Conservation (phyloP, 2,329 filamentous ascomycete species). For the Cercospora beticola region DNA sequence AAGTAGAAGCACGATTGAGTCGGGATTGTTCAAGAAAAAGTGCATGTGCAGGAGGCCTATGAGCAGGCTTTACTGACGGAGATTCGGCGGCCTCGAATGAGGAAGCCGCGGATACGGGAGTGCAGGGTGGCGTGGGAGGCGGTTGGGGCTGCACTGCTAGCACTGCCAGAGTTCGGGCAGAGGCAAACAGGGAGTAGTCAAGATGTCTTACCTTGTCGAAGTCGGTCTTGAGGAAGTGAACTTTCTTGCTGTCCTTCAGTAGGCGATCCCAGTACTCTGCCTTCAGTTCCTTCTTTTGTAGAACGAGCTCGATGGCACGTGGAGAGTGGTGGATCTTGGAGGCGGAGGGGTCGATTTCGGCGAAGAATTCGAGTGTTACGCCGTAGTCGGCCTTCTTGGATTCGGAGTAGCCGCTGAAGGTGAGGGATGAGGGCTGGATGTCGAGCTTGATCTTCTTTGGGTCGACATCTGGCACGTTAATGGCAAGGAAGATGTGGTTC, state of each 20-base stretch:
- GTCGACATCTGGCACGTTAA: slow-evolving; percentile 82
- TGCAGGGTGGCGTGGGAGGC: slow-evolving; percentile 8
- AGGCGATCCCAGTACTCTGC: slow-evolving; percentile 94
- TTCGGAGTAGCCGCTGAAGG: slow-evolving; percentile 78
- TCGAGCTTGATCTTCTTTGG: slow-evolving; percentile 76
- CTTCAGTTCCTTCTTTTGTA: slow-evolving; percentile 95
- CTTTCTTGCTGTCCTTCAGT: slow-evolving; percentile 83
- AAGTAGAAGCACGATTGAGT: slow-evolving; percentile 4
- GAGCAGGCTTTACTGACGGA: background rate
- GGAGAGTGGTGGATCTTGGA: slow-evolving; percentile 85
- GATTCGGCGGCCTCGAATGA: background rate
- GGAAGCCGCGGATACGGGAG: background rate
- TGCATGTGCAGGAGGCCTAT: slow-evolving; percentile 12
- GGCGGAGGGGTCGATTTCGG: slow-evolving; percentile 80
- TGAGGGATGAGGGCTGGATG: slow-evolving; percentile 72
- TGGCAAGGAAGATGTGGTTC: slow-evolving; percentile 94
- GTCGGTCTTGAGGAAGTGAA: slow-evolving; percentile 96
- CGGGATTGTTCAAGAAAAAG: slow-evolving; percentile 5
- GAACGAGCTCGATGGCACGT: slow-evolving; percentile 84
- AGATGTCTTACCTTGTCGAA: slow-evolving; percentile 77
- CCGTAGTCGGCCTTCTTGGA: slow-evolving; percentile 85
- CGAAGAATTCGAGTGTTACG: slow-evolving; percentile 83
- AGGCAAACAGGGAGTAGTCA: background rate
- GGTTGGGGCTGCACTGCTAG: slow-evolving; percentile 6
- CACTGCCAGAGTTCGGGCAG: slow-evolving; percentile 8